These are phyloP conservation scores for Aotearoamyces nothofagi DNA, from an alignment of 2,329 filamentous ascomycete species.

Conservation along the genomic window DNA sequence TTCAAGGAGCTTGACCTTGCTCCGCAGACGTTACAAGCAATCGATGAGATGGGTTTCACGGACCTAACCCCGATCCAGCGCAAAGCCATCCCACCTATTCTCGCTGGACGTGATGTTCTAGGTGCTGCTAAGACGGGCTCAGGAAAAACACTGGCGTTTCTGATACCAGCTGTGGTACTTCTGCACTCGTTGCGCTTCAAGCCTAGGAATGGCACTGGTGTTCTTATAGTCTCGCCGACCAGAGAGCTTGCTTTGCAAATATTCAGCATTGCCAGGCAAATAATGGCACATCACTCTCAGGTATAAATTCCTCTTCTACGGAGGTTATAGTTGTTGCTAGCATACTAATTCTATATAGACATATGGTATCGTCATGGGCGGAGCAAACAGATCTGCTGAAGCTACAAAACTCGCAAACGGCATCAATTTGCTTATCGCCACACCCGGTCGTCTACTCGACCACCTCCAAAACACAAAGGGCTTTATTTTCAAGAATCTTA, in stretches of 20 bases:
- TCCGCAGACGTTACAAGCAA: conserved; percentile 76
- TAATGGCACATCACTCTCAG: conserved; percentile 90
- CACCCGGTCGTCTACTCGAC: conserved; percentile 81
- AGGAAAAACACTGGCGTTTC: conserved; percentile 88
- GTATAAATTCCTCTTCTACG: too few species aligned
- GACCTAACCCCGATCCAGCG: conserved; percentile 94
- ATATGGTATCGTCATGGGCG: conserved; percentile 90
- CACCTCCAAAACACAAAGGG: conserved; percentile 84
- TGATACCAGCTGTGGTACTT: conserved; percentile 92
- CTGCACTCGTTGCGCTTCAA: conserved; percentile 83
- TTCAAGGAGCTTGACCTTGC: conserved; percentile 75
- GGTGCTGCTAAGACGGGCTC: conserved; percentile 93
- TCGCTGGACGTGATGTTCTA: conserved; percentile 83
- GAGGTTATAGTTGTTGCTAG: too few species aligned
- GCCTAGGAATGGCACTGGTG: conserved; percentile 83
- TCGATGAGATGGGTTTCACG: conserved; percentile 76
- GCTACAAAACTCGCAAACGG: conserved; percentile 89
- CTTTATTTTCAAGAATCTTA: conserved; percentile 85
- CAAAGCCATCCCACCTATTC: conserved; percentile 69
- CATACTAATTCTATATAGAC: too few species aligned
- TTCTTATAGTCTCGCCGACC: conserved; percentile 84
- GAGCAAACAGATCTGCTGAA: conserved; percentile 80
- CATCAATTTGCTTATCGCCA: conserved; percentile 88
- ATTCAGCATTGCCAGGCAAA: conserved; percentile 83
- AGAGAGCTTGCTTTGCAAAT: conserved; percentile 91